Conservation (phyloP, 345 rosid species). For the Acer yangbiense region DNA sequence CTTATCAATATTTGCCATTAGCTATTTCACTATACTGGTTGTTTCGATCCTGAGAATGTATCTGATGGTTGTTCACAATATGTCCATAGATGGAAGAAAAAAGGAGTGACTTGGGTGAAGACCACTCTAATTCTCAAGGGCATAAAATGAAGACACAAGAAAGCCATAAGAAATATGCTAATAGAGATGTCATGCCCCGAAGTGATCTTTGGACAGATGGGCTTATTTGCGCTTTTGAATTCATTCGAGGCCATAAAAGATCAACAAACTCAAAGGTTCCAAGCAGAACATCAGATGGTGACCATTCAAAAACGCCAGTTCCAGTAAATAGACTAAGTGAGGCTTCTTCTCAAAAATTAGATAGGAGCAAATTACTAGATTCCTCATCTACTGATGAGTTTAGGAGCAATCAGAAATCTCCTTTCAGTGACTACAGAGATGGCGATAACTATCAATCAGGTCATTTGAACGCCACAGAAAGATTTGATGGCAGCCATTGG, state of each 20-base stretch:
- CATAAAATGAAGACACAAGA: slow-evolving; percentile 36
- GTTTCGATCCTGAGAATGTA: background rate
- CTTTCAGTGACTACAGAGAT: slow-evolving; percentile 42
- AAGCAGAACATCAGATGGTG: slow-evolving; percentile 22
- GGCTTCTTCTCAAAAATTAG: slow-evolving; percentile 27
- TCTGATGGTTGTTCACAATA: background rate
- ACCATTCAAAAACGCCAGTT: slow-evolving; percentile 22
- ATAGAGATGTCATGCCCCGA: slow-evolving; percentile 44
- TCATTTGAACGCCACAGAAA: slow-evolving; percentile 37
- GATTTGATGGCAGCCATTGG: slow-evolving; percentile 71
- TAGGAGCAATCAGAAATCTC: slow-evolving; percentile 31
- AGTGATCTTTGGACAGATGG: slow-evolving; percentile 88
- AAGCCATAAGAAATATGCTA: slow-evolving; percentile 15
- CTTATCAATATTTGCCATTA: background rate
- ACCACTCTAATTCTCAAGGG: slow-evolving; percentile 24
- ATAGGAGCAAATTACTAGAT: slow-evolving; percentile 30
- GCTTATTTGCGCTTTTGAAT: slow-evolving; percentile 88
- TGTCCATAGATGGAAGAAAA: slow-evolving; percentile 22
- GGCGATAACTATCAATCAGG: slow-evolving; percentile 34
- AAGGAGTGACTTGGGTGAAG: slow-evolving; percentile 26
- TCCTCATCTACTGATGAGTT: slow-evolving; percentile 24
- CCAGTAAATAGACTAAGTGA: slow-evolving; percentile 30
- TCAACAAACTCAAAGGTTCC: slow-evolving; percentile 22
- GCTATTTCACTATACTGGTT: background rate
- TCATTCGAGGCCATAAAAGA: slow-evolving; percentile 47